Conservation (phyloP, 2,329 filamentous ascomycete genomes). For the Curvularia spicifera region DNA sequence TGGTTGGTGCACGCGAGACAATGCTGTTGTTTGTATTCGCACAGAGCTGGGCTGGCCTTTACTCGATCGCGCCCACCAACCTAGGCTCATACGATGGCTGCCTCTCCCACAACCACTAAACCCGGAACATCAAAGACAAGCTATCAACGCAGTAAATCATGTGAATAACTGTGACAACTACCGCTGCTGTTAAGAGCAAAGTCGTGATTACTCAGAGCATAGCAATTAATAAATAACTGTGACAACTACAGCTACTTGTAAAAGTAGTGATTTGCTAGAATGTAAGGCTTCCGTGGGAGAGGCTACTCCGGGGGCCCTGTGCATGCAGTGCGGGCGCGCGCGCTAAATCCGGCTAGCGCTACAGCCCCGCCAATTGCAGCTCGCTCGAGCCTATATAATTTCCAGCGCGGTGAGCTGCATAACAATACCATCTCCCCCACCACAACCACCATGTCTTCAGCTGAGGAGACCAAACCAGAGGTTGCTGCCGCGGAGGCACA, state of each 20-base stretch:
- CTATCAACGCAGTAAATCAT: too few relatives aligned
- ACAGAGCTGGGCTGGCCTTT: slow-evolving; percentile 14
- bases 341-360: slow-evolving; percentile 36
- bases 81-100: neutral
- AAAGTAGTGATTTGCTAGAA: too few relatives aligned
- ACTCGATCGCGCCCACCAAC: slow-evolving; percentile 12
- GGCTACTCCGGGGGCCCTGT: slow-evolving; percentile 15
- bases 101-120: neutral
- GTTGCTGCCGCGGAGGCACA: slow-evolving; percentile 20
- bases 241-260: too few relatives aligned
- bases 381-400: slow-evolving; percentile 33
- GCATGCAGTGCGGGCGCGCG: slow-evolving; percentile 27
- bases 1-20: neutral
- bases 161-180: too few relatives aligned
- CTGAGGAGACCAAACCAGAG: slow-evolving; percentile 23
- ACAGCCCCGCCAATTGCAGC: slow-evolving; percentile 29
- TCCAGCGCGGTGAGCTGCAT: slow-evolving; percentile 8
- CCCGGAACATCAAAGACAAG: too few relatives aligned
- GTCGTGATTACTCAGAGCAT: too few relatives aligned
- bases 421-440: slow-evolving; percentile 2
- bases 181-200: too few relatives aligned
- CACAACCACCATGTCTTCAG: slow-evolving; percentile 17
- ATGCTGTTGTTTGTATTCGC: neutral
- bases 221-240: too few relatives aligned
- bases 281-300: too few relatives aligned